Evolutionary conservation across 2,329 filamentous ascomycete genomes (phyloP), one percentile per base, ranked within the genome.

Genomic region (Ceratocystis smalleyi): DNA sequence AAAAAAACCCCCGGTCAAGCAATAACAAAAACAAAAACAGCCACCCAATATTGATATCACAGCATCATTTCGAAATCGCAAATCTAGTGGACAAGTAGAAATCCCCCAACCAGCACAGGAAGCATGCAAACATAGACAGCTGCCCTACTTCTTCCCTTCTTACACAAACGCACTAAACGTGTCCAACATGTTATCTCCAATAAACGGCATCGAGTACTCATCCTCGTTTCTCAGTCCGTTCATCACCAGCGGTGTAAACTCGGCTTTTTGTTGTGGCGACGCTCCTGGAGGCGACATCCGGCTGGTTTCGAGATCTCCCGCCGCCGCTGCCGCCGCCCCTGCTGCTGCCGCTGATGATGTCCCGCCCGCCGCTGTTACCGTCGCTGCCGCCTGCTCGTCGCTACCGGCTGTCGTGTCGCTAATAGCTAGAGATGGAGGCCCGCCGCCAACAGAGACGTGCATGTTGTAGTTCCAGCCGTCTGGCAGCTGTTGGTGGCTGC

Each of bases 391-490:
- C 15, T 43, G 59, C 12, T 63, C 61, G 1, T 63, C 61, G 22
- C 61, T 55, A 12, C 61, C 22, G 10, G 47, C 22, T 12, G 61
- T 54, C 3, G 61, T 55, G 35, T 63, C 61, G 22, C 61, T 63
- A 30, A 63, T 63, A 22, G 61, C 61, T 24, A 63, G 47, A 22
- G 47, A 55, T 12, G 61, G 61, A 10, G 61, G 61, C 1, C 61
- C 61, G 49, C 61, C 61, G 49, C 61, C 61, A 27, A 61, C 43
- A 30, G 59, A 30, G 40, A 49, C 59, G 8, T 61, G 59, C 43
- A 47, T 61, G 59, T 61, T 61, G 27, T 61, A 61, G 59, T 47
- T 47, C 59, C 59, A 61, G 24, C 59, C 59, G 24, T 63, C 22
- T 7, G 61, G 47, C 6, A 54, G 32, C 10, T 45, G 40, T 4